Evolutionary conservation across 1,139 yeast species (phyloP), one percentile per base, ranked within the genome.

Genomic region (Saccharomycopsis phalli): DNA sequence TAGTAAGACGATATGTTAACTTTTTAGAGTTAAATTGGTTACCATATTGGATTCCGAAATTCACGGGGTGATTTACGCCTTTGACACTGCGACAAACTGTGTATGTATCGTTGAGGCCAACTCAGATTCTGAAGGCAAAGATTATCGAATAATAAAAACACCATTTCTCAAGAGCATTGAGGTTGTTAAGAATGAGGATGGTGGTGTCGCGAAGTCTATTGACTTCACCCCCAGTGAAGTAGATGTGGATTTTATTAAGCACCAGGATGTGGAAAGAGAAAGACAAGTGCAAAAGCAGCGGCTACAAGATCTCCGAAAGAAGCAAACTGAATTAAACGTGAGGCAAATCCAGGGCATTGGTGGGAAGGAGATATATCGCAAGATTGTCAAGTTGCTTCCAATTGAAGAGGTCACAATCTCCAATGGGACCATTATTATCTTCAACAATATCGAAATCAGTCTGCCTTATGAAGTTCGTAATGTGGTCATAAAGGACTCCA

Each of bases 11-110:
- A n/a, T n/a, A n/a, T 21, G 27, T 13, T 26, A 56, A 42, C 54
- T 52, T 36, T 54, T 57, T 44, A 77, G 78, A 53, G 82, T 82
- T 46, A 71, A 66, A 53, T 66, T 81, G 38, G 70, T 73, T 5
- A 81, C 82, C 36, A 62, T 71, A 8, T 61, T 76, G 37, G 87
- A 79, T 53, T 68, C 69, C 35, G 63, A 65, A 8, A 65, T 76
- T 41, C 64, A 65, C 10, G 94, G 93, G 1, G 62, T 69, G 31
- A 69, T 82, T 27, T 79, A 76, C 56, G 70, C 86, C 6, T 77
- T 71, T 55, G 74, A 68, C 46, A 63, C 70, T 2, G 53, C 60
- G 7, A 60, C 68, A 22, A 59, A 58, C 48, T 65, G 69, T 3
- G 48, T 68, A n/a, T 60, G 69, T 4, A 43, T 61, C 23, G 51